Conservation (phyloP, 306 rosid species). For the Casuarina cunninghamiana region DNA sequence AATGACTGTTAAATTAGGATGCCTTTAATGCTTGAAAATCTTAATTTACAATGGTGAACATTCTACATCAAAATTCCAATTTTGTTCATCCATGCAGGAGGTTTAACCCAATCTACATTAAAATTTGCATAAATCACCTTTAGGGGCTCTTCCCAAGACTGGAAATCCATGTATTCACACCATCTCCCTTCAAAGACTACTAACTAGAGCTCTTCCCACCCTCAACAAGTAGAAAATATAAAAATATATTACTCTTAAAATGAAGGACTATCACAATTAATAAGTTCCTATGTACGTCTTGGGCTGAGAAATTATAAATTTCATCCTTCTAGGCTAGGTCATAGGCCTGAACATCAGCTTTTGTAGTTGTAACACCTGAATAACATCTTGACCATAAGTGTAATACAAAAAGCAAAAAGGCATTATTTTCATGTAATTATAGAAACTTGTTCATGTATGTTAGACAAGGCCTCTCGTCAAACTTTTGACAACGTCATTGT, state of each 20-base stretch:
- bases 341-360: background rate
- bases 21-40: background rate
- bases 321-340: background rate
- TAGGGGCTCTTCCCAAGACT: background rate
- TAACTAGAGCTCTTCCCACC: background rate
- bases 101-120: background rate
- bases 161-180: background rate
- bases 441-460: no score
- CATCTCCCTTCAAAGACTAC: constrained; percentile 6
- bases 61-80: background rate
- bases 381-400: background rate
- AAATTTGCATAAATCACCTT: background rate
- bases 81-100: background rate
- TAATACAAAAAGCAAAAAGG: background rate
- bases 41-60: background rate
- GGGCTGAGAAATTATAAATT: background rate
- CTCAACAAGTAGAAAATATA: background rate
- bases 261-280: background rate
- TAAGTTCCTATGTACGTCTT: background rate
- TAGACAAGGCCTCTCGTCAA: no score
- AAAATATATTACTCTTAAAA: background rate
- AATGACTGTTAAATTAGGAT: background rate
- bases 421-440: no score
- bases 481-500: no score
- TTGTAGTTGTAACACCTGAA: background rate